Evolutionary conservation across 805 yeast genomes (phyloP).

Genomic region (Candida manassasensis): DNA sequence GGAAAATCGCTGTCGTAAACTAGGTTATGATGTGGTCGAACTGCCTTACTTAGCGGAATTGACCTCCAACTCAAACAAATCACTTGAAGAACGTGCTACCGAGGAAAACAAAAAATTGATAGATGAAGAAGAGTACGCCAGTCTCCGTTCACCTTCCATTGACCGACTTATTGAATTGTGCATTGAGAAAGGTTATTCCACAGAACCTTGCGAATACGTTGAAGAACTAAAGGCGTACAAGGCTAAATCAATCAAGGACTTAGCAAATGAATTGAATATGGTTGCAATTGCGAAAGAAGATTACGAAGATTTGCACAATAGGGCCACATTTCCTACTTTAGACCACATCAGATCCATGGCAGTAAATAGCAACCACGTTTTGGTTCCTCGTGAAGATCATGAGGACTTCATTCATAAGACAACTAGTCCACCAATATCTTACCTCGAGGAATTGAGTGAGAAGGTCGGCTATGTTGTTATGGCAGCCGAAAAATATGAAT

Average conservation of each 20-base stretch:
- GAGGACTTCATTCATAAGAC: background rate
- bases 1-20: conserved; percentile 13
- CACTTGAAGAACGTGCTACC: conserved; percentile 11
- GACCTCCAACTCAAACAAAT: conserved; percentile 7
- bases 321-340: conserved; percentile 20
- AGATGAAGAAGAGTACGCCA: conserved; percentile 4
- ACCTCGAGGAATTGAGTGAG: conserved; percentile 7
- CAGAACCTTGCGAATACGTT: conserved; percentile 12
- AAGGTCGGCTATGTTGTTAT: conserved; percentile 38
- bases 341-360: conserved; percentile 26
- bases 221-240: conserved; percentile 12
- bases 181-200: conserved; percentile 10
- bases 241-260: conserved; percentile 21
- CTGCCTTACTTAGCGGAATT: conserved; percentile 10
- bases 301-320: conserved; percentile 6
- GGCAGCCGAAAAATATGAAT: conserved; percentile 10
- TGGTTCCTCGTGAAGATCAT: conserved; percentile 18
- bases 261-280: conserved; percentile 17
- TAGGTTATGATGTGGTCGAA: conserved; percentile 11
- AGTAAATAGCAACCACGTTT: conserved; percentile 9
- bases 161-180: conserved; percentile 22
- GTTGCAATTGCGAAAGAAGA: conserved; percentile 6
- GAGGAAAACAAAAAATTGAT: conserved; percentile 7
- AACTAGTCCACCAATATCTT: conserved; percentile 8
- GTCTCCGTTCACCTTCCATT: conserved; percentile 12